A percentile compares a stretch with the other conserved stretches of the same genome.
These are phyloP conservation scores for Elongisporangium senticosum DNA, from an alignment of 352 stramenopile genomes.

Conservation along the genomic window DNA sequence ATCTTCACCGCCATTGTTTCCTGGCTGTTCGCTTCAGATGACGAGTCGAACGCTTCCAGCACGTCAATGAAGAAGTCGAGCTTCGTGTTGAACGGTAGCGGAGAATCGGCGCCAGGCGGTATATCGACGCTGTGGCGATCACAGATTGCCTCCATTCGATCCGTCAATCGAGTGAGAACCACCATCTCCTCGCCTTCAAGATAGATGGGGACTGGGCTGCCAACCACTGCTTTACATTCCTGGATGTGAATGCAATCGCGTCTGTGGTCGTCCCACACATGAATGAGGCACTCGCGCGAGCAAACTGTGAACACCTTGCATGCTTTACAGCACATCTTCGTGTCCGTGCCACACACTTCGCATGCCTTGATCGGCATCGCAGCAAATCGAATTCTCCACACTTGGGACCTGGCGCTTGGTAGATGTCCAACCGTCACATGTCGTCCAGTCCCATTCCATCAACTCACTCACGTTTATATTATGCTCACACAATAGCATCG, in stretches of 20 bases:
- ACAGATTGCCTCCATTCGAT: constrained; percentile 11
- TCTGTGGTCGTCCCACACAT: constrained; percentile 21
- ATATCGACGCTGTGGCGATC: constrained; percentile 10
- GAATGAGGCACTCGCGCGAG: constrained; percentile 14
- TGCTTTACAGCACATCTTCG: constrained; percentile 16
- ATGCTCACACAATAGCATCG: background rate
- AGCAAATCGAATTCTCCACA: background rate
- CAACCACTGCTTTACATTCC: background rate
- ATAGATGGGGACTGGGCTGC: constrained; percentile 1
- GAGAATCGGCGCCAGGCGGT: constrained; percentile 13
- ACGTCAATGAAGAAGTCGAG: constrained; percentile 17
- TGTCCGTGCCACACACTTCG: constrained; percentile 19
- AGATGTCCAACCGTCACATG: background rate
- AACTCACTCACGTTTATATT: background rate
- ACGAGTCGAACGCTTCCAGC: constrained; percentile 19
- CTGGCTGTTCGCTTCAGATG: constrained; percentile 11
- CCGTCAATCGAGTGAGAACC: constrained; percentile 5
- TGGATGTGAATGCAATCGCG: constrained; percentile 15
- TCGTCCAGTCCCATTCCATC: background rate
- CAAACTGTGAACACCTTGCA: constrained; percentile 25
- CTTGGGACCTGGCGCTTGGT: background rate
- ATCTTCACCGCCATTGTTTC: constrained; percentile 22
- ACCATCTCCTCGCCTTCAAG: constrained; percentile 4
- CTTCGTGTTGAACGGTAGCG: constrained; percentile 16
- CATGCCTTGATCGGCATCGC: constrained; percentile 4